Evolutionary conservation across 2,329 filamentous ascomycete species (phyloP), one percentile per base, ranked within the genome.

Genomic region (Diaporthe helianthi): DNA sequence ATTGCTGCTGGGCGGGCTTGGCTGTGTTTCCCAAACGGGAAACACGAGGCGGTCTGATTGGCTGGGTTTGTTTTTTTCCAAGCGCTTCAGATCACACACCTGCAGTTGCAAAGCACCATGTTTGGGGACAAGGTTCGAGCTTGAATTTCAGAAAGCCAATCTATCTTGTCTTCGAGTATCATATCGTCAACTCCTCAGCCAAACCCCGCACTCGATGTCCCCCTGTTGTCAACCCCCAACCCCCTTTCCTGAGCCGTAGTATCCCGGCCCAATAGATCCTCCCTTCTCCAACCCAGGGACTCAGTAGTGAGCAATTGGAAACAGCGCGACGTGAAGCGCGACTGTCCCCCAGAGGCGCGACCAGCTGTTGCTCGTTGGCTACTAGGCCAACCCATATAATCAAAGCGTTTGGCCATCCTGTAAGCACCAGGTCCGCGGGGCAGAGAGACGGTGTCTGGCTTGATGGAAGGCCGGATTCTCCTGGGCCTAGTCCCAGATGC

Each of bases 401-500:
- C 65, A 72, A 72, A 72, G 61, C 73, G 73, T 75, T 73, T 61
- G 38, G 36, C 72, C 70, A 69, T 72, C 72, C 69, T 55, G 71
- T 71, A 65, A 68, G 71, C 73, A 67, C 65, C 68, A 73, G 72
- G 72, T 33, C 51, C 61, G 41, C 64, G 36, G 46, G 69, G 69
- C 72, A 73, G 72, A 75, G 75, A 75, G 77, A 73, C 65, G 69
- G 74, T 74, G 66, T 71, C 44, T 76, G 76, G 65, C 65, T 24
- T 49, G 12, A 12, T 38, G 75, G 73, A 66, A 66, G 64, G 65
- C 46, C 73, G 53, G 75, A 78, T 78, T 80, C 80, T 83, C 80
- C 82, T 83, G 80, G 84, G 84, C 84, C 84, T 75, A 86, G 83
- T 85, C 84, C 84, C 80, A 83, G 83, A 83, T 75, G 84, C 84